phyloP scores from a whole-genome alignment of 2,329 filamentous ascomycete genomes.

The Myriosclerotinia scirpicola region DNA sequence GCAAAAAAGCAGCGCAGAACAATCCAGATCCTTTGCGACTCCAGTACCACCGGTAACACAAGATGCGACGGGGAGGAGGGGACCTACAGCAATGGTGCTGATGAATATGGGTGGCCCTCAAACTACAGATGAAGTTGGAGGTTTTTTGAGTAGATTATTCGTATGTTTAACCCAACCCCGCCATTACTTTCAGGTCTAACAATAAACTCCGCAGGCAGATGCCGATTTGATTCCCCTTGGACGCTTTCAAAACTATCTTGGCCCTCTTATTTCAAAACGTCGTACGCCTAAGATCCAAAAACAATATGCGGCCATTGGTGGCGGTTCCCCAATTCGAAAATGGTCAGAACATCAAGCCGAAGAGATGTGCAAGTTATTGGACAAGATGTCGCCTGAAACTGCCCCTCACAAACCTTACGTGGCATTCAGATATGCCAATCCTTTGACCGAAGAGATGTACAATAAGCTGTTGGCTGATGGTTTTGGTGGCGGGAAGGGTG shows the following conservation, averaged over 20 bases:
- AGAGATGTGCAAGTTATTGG: conserved; percentile 97
- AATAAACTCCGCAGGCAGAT: conserved; percentile 63
- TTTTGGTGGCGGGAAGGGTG: conserved; percentile 86
- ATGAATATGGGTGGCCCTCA: conserved; percentile 98
- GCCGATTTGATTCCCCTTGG: conserved; percentile 95
- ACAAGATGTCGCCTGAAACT: conserved; percentile 85
- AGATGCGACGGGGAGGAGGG: conserved; percentile 66
- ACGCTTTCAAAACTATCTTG: conserved; percentile 84
- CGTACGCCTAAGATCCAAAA: conserved; percentile 95
- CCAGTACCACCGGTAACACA: conserved; percentile 77
- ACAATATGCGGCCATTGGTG: conserved; percentile 92
- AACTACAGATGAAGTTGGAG: conserved; percentile 81
- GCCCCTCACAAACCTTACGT: conserved; percentile 98
- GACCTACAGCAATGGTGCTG: conserved; percentile 96
- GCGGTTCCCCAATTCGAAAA: conserved; percentile 95
- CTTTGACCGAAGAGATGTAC: conserved; percentile 94
- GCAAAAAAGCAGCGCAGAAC: conserved; percentile 39
- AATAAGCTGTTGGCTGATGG: conserved; percentile 78
- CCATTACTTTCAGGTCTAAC: conserved; percentile 20
- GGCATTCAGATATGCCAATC: conserved; percentile 92
- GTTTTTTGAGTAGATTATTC: conserved; percentile 89
- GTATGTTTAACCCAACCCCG: conserved; percentile 52
- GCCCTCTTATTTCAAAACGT: conserved; percentile 79
- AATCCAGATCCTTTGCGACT: conserved; percentile 56
- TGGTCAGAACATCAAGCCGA: conserved; percentile 94